These are phyloP conservation scores for Chaetomium fimeti DNA, from an alignment of 495 filamentous ascomycete species.

Conservation along the genomic window DNA sequence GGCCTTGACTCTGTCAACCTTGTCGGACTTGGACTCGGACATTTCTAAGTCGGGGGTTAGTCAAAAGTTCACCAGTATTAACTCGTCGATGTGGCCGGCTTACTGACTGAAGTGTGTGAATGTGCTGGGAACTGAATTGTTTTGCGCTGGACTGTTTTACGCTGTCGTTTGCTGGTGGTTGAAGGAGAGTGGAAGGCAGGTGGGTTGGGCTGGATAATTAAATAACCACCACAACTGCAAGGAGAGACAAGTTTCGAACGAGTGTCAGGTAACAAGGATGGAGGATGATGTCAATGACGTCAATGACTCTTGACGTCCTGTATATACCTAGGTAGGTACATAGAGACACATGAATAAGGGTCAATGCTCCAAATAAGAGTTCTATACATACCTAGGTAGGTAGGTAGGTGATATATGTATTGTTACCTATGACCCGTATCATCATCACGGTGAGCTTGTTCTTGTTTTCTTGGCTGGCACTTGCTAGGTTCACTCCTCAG, in stretches of 20 bases:
- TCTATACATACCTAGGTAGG: too few relatives aligned
- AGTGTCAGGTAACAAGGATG: neutral
- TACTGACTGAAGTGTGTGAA: neutral
- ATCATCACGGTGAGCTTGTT: too few relatives aligned
- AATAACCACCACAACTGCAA: neutral
- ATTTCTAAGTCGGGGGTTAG: slow-evolving; percentile 26
- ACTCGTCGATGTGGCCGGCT: neutral
- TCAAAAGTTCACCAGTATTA: neutral
- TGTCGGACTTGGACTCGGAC: slow-evolving; percentile 54
- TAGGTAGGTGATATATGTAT: too few relatives aligned
- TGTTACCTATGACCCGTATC: too few relatives aligned
- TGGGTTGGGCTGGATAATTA: neutral
- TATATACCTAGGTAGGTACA: too few relatives aligned
- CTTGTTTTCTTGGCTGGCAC: too few relatives aligned
- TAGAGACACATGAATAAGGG: too few relatives aligned
- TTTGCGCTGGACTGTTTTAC: neutral
- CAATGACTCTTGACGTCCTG: neutral
- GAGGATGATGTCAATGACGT: slow-evolving; percentile 6
- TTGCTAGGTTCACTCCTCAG: too few relatives aligned
- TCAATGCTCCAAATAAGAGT: too few relatives aligned
- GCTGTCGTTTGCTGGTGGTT: neutral
- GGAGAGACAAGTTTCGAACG: neutral
- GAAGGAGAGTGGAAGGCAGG: too few relatives aligned
- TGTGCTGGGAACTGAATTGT: neutral
- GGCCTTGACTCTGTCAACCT: slow-evolving; percentile 63